These are phyloP conservation scores for Austroboletus niveus DNA, from an alignment of 1,284 basidiomycete genomes.

Conservation along the genomic window DNA sequence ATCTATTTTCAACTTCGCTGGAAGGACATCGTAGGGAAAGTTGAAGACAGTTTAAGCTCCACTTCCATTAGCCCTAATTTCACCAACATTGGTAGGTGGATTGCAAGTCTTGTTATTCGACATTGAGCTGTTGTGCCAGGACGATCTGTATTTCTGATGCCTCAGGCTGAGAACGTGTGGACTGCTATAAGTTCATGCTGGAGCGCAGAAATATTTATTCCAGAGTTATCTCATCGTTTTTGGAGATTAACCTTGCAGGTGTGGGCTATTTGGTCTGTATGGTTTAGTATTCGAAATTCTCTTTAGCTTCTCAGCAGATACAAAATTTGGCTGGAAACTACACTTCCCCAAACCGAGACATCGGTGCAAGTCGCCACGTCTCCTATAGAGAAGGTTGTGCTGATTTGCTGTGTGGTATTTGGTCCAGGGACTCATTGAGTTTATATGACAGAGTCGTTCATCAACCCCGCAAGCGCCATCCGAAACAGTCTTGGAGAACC, in stretches of 20 bases:
- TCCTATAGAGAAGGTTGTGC: conserved; percentile 26
- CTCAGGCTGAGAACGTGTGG: conserved; percentile 72
- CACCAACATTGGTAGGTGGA: conserved; percentile 17
- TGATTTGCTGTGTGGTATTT: background rate
- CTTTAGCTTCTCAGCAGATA: conserved; percentile 75
- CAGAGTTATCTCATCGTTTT: conserved; percentile 78
- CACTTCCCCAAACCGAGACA: conserved; percentile 36
- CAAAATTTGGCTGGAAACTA: conserved; percentile 67
- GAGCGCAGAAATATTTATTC: conserved; percentile 81
- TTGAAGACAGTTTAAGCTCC: conserved; percentile 67
- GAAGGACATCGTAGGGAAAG: conserved; percentile 82
- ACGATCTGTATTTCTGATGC: conserved; percentile 45
- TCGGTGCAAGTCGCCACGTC: conserved; percentile 27
- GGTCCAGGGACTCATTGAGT: background rate
- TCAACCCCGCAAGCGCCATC: conserved; percentile 48
- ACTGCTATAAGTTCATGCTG: conserved; percentile 76
- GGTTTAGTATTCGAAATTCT: conserved; percentile 1
- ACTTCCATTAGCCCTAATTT: conserved; percentile 42
- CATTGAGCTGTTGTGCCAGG: conserved; percentile 30
- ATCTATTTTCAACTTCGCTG: conserved; percentile 98
- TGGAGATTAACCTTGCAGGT: conserved; percentile 90
- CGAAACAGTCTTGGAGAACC: conserved; percentile 53
- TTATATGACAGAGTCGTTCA: conserved; percentile 38
- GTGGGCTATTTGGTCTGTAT: conserved; percentile 7
- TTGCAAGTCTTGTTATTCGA: background rate